phyloP scores from a whole-genome alignment of 1,284 basidiomycete species.

The Trametes pubescens region DNA sequence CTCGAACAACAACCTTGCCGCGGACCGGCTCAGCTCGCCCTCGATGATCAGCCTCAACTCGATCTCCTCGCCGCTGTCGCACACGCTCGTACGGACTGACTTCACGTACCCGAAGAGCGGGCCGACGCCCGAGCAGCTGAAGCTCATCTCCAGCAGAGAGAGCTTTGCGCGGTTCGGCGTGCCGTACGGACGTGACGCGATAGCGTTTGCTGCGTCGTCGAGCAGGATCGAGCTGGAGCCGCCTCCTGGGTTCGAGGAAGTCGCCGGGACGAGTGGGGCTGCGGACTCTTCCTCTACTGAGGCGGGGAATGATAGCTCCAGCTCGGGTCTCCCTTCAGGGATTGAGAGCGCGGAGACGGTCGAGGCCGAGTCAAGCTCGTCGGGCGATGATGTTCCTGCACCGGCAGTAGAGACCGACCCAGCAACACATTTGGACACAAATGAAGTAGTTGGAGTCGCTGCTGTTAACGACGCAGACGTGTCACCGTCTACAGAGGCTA shows the following conservation, averaged over 20 bases:
- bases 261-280: conserved; percentile 22
- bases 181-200: conserved; percentile 59
- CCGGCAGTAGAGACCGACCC: no score
- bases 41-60: conserved; percentile 54
- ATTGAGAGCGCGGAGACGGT: background rate
- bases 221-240: conserved; percentile 47
- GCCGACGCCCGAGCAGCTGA: conserved; percentile 61
- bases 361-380: background rate
- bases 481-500: background rate
- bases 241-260: conserved; percentile 47
- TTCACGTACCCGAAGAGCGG: conserved; percentile 58
- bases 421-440: no score
- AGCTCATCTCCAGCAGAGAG: conserved; percentile 56
- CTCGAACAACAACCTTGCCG: conserved; percentile 39
- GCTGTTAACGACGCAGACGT: background rate
- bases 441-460: background rate
- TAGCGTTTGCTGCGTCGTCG: conserved; percentile 48
- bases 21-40: conserved; percentile 45
- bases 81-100: conserved; percentile 57
- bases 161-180: conserved; percentile 56
- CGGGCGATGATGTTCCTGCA: background rate
- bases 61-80: conserved; percentile 59
- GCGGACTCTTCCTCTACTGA: conserved; percentile 4
- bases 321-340: background rate
- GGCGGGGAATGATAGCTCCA: conserved; percentile 1